Conservation (phyloP, 805 yeast genomes). For the Candida qinlingensis region DNA sequence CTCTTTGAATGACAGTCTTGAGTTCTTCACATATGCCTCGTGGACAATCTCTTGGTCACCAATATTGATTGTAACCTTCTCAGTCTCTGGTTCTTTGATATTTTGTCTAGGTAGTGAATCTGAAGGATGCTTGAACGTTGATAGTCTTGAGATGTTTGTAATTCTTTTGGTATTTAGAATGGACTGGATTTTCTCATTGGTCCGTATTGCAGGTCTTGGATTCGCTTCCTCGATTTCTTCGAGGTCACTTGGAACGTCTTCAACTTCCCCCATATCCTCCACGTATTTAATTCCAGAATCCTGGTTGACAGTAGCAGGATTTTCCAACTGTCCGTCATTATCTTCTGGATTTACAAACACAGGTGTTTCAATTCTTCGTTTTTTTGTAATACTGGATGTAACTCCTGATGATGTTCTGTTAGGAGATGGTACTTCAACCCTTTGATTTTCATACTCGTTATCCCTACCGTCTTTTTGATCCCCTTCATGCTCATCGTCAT, state of each 20-base stretch:
- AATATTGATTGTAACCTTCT: conserved; percentile 18
- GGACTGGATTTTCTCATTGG: conserved; percentile 1
- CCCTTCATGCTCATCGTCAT: not conserved
- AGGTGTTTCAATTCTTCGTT: not conserved
- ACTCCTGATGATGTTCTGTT: conserved; percentile 6
- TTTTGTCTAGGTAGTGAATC: not conserved
- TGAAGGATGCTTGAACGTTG: conserved; percentile 12
- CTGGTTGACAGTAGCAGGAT: not conserved
- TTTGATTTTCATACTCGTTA: conserved; percentile 4
- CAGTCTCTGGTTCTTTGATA: not conserved
- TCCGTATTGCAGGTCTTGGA: not conserved
- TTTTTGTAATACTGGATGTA: not conserved
- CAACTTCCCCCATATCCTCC: no score
- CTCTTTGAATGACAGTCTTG: conserved; percentile 17
- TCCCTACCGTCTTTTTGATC: not conserved
- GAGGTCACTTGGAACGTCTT: no score
- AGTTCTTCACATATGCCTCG: conserved; percentile 16
- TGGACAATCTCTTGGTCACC: conserved; percentile 20
- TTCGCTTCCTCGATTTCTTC: not conserved
- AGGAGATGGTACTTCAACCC: not conserved
- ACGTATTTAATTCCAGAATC: no score
- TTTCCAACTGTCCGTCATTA: not conserved
- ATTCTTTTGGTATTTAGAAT: conserved; percentile 1
- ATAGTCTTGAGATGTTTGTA: conserved; percentile 2
- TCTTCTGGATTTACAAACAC: not conserved